Conservation (phyloP, 1,139 yeast genomes). For the Kurtzmaniella natalensis region DNA sequence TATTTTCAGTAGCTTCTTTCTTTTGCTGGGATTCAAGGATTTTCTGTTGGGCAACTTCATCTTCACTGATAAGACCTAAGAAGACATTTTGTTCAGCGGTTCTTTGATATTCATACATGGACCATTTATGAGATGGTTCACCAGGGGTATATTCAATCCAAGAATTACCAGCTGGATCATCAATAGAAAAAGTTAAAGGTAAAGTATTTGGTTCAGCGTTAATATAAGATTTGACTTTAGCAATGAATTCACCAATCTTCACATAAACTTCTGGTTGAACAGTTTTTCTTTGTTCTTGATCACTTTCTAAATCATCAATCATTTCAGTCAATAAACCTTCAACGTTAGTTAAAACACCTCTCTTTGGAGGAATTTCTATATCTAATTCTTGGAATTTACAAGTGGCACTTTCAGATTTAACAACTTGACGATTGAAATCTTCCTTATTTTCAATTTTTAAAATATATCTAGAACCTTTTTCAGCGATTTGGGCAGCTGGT, state of each 20-base stretch:
- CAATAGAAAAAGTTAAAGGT: slow-evolving; percentile 77
- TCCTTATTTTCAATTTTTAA: slow-evolving; percentile 64
- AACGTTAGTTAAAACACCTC: slow-evolving; percentile 88
- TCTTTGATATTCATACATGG: slow-evolving; percentile 77
- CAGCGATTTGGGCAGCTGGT: slow-evolving; percentile 86
- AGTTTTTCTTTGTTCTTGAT: slow-evolving; percentile 74
- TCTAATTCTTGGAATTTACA: slow-evolving; percentile 82
- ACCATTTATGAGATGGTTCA: slow-evolving; percentile 89
- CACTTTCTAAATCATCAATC: slow-evolving; percentile 74
- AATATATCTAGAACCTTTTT: slow-evolving; percentile 75
- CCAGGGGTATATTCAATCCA: slow-evolving; percentile 92
- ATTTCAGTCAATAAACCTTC: slow-evolving; percentile 86
- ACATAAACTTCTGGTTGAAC: slow-evolving; percentile 70
- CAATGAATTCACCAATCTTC: slow-evolving; percentile 68
- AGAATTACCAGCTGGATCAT: slow-evolving; percentile 97
- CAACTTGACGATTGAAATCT: slow-evolving; percentile 86
- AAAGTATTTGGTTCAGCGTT: slow-evolving; percentile 62
- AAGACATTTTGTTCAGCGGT: slow-evolving; percentile 84
- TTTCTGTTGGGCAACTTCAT: slow-evolving; percentile 60
- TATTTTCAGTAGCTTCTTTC: slow-evolving; percentile 33
- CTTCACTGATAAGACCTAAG: slow-evolving; percentile 82
- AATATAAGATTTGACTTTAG: slow-evolving; percentile 53
- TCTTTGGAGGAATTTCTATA: slow-evolving; percentile 90
- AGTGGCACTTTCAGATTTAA: slow-evolving; percentile 85
- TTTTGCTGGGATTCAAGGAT: slow-evolving; percentile 34